Evolutionary conservation across 2,329 filamentous ascomycete species (phyloP).

Genomic region (Bipolaris cookei): DNA sequence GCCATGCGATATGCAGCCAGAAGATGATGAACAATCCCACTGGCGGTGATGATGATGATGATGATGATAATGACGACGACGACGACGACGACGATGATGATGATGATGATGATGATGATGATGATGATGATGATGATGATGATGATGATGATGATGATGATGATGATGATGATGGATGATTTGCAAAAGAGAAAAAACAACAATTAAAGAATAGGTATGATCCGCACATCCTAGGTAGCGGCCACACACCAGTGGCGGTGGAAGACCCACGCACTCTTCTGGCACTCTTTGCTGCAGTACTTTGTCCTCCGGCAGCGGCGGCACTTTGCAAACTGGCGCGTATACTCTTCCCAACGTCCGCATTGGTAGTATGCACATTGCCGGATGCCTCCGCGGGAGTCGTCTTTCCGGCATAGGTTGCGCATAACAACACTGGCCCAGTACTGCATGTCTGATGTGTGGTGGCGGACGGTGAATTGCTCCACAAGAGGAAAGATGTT

Average conservation of each 20-base stretch:
- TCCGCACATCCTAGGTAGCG: conserved; percentile 56
- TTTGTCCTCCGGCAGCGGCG: conserved; percentile 94
- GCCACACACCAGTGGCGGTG: conserved; percentile 97
- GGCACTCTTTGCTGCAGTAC: conserved; percentile 99
- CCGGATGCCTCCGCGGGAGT: conserved; percentile 88
- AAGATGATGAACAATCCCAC: conserved; percentile 33
- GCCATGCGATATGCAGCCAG: conserved; percentile 53
- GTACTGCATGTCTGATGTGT: conserved; percentile 98
- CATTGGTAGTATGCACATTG: conserved; percentile 99
- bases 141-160: neutral
- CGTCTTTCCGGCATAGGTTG: conserved; percentile 97
- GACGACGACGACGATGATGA: too few species aligned
- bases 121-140: conserved; percentile 32
- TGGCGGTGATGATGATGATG: conserved; percentile 34
- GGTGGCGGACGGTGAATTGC: conserved; percentile 95
- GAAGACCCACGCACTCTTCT: conserved; percentile 98
- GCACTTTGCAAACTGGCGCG: conserved; percentile 97
- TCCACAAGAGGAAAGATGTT: conserved; percentile 99
- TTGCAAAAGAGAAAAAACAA: conserved; percentile 17
- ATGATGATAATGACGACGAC: too few species aligned
- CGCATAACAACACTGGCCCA: conserved; percentile 99
- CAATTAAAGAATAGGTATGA: conserved; percentile 29
- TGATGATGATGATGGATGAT: conserved; percentile 19
- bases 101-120: conserved; percentile 4
- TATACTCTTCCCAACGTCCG: conserved; percentile 97